Percentiles rank a stretch among this genome's conserved stretches.
These are phyloP conservation scores for Coleophoma cylindrospora DNA, from an alignment of 2,329 filamentous ascomycete species.

Conservation along the genomic window DNA sequence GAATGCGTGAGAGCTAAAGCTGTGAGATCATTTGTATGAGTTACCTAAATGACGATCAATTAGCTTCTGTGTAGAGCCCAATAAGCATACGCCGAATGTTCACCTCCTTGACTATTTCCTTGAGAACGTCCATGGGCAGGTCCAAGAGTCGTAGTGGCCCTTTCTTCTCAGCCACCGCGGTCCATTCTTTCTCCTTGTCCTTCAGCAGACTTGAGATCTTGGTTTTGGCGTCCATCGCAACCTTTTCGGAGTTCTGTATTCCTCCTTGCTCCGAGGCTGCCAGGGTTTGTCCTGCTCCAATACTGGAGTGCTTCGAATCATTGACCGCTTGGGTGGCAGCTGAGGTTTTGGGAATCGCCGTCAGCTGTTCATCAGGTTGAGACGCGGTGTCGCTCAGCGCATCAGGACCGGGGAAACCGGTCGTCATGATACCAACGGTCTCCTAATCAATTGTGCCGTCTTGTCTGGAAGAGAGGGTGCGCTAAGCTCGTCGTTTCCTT, in stretches of 20 bases:
- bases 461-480: neutral
- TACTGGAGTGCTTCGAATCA: conserved; percentile 12
- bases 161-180: conserved; percentile 54
- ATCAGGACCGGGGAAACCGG: conserved; percentile 17
- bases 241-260: conserved; percentile 14
- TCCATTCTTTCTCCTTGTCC: conserved; percentile 60
- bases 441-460: too few species aligned
- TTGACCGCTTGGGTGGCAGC: conserved; percentile 18
- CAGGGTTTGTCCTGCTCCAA: conserved; percentile 14
- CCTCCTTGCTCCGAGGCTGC: conserved; percentile 9
- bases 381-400: conserved; percentile 21
- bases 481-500: neutral
- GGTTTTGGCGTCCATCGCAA: conserved; percentile 17
- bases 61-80: conserved; percentile 6
- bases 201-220: conserved; percentile 41
- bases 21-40: conserved; percentile 76
- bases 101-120: conserved; percentile 75
- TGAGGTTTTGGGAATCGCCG: conserved; percentile 20
- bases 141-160: conserved; percentile 64
- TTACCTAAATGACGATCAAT: conserved; percentile 47
- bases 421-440: conserved; percentile 15
- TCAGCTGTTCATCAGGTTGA: conserved; percentile 22
- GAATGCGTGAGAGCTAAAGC: conserved; percentile 75
- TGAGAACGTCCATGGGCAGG: conserved; percentile 72
- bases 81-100: conserved; percentile 15